phyloP scores from a whole-genome alignment of 352 stramenopile species.

The Phytophthora idaei region DNA sequence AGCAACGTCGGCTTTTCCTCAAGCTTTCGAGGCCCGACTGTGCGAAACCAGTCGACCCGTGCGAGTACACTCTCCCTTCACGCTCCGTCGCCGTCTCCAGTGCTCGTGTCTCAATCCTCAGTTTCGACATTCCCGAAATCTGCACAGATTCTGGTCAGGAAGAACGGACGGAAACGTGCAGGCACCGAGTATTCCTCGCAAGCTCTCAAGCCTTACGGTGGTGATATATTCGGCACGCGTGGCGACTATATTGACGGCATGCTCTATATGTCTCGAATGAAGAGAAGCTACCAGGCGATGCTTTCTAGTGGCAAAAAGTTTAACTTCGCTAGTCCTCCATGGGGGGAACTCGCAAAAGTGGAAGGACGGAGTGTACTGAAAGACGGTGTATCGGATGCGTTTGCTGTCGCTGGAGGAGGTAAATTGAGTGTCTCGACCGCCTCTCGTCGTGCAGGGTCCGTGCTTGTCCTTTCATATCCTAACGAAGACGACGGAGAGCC shows the following conservation, averaged over 20 bases:
- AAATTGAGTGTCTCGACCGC: not conserved
- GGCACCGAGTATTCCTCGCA: slow-evolving; percentile 41
- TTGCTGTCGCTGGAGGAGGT: slow-evolving; percentile 22
- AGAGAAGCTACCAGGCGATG: slow-evolving; percentile 59
- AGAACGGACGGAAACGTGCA: slow-evolving; percentile 56
- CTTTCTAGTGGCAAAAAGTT: slow-evolving; percentile 38
- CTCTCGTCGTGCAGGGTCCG: slow-evolving; percentile 15
- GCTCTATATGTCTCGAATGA: slow-evolving; percentile 90
- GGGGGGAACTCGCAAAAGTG: slow-evolving; percentile 24
- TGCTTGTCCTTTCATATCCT: slow-evolving; percentile 4
- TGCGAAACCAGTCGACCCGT: slow-evolving; percentile 9
- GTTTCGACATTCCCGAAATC: slow-evolving; percentile 23
- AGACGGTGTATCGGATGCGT: slow-evolving; percentile 57
- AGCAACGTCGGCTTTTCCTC: slow-evolving; percentile 1
- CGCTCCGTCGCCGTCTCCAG: slow-evolving; percentile 1
- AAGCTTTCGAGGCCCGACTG: slow-evolving; percentile 2
- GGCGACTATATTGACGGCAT: slow-evolving; percentile 87
- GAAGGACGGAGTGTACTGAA: slow-evolving; percentile 45
- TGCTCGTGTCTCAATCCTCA: slow-evolving; percentile 6
- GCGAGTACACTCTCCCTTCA: slow-evolving; percentile 10
- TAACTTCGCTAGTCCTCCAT: slow-evolving; percentile 14
- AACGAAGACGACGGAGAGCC: slow-evolving; percentile 14
- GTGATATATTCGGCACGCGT: slow-evolving; percentile 81
- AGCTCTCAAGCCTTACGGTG: slow-evolving; percentile 67
- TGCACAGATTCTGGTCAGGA: slow-evolving; percentile 30